These are phyloP conservation scores for Colletotrichum kahawae DNA, from an alignment of 2,329 filamentous ascomycete genomes.

Conservation along the genomic window DNA sequence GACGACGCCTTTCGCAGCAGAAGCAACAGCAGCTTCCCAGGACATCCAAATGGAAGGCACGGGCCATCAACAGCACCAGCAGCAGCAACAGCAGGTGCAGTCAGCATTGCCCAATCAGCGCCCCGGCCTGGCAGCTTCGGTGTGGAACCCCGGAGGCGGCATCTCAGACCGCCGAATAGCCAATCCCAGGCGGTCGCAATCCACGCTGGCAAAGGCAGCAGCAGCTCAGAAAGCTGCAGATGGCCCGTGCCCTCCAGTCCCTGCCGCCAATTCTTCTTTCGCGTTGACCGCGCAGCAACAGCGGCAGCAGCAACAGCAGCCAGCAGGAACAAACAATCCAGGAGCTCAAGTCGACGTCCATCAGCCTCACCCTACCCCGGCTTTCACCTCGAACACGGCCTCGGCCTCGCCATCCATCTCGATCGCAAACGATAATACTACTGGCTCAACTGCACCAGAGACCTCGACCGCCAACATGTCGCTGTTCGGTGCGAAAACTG, in stretches of 20 bases:
- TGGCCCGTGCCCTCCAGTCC: slow-evolving; percentile 1
- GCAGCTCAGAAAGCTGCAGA: background rate
- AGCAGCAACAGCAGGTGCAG: background rate
- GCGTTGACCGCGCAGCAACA: background rate
- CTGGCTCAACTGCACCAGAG: background rate
- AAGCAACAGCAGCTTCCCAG: background rate
- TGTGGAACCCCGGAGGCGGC: background rate
- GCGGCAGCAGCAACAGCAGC: background rate
- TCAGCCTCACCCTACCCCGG: background rate
- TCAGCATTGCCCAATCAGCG: background rate
- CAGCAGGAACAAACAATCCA: background rate
- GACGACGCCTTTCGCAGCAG: background rate
- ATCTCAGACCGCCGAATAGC: background rate
- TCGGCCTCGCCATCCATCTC: background rate
- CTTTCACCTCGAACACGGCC: background rate
- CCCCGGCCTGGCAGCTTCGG: background rate
- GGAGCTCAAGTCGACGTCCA: background rate
- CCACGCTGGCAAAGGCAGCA: background rate
- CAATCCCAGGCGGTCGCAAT: slow-evolving; percentile 8
- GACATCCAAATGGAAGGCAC: background rate
- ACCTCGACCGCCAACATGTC: slow-evolving; percentile 1
- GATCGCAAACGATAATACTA: background rate
- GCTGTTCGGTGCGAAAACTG: slow-evolving; percentile 10
- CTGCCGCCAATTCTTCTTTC: slow-evolving; percentile 19
- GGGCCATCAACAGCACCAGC: background rate